Percentiles rank a stretch among this genome's conserved stretches.
Conservation (phyloP, 805 yeast species). For the Saccharomycopsis sp. region DNA sequence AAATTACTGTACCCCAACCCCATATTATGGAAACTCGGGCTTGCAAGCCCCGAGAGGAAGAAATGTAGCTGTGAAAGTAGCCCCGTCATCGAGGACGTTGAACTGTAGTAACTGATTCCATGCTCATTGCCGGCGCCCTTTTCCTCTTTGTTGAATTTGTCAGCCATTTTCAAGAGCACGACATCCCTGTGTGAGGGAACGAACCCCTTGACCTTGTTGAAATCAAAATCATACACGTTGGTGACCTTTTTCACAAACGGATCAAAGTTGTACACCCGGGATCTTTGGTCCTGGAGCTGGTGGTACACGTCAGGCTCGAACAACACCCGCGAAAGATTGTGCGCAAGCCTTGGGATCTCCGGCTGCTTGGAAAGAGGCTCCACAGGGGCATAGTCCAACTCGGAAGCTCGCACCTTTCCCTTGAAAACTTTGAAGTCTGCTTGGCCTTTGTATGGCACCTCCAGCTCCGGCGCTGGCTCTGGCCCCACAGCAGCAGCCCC, state of each 20-base stretch:
- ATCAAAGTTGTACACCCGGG: conserved; percentile 62
- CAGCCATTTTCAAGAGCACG: conserved; percentile 41
- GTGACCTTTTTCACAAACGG: conserved; percentile 51
- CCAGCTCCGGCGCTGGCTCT: too few species aligned
- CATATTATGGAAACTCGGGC: conserved; percentile 37
- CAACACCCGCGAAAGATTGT: conserved; percentile 59
- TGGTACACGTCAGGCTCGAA: conserved; percentile 73
- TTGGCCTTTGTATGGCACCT: too few species aligned
- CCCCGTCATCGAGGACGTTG: conserved; percentile 84
- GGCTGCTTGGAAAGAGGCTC: conserved; percentile 9
- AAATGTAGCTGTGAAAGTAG: conserved; percentile 66
- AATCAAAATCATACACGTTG: conserved; percentile 57
- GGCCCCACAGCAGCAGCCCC: too few species aligned
- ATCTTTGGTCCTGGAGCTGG: conserved; percentile 66
- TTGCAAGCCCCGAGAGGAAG: conserved; percentile 53
- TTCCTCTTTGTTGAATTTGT: conserved; percentile 20
- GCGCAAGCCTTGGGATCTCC: conserved; percentile 45
- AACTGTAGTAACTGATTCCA: conserved; percentile 46
- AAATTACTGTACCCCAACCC: conserved; percentile 32
- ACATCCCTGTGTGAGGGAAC: conserved; percentile 62
- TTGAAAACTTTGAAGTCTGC: too few species aligned
- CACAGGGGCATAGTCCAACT: conserved; percentile 4
- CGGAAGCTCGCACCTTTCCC: too few species aligned
- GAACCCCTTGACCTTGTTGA: conserved; percentile 45
- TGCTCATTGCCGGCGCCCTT: neutral